phyloP scores from a whole-genome alignment of 257 asterid species.

The Eucommia ulmoides region DNA sequence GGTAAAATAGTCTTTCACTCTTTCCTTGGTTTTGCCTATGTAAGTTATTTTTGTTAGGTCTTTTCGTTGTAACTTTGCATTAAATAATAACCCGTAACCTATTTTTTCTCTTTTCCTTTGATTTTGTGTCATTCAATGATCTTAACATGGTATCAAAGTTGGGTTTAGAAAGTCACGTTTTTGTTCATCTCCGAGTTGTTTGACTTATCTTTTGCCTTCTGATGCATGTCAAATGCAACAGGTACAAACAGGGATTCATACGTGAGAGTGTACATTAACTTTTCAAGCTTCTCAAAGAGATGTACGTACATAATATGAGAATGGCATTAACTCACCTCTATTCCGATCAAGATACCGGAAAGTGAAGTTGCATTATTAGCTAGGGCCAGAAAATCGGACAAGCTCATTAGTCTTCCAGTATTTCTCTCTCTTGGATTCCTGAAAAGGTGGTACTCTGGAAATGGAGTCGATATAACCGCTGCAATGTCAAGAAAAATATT shows the following conservation, averaged over 20 bases:
- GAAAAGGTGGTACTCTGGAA: conserved; percentile 4
- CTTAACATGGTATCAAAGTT: background rate
- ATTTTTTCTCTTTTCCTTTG: too few species aligned
- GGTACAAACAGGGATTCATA: background rate
- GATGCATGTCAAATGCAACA: background rate
- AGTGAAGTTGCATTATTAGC: conserved; percentile 50
- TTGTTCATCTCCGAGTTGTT: background rate
- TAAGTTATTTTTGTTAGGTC: too few species aligned
- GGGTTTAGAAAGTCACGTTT: background rate
- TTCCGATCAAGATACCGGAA: conserved; percentile 55
- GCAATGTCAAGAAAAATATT: conserved; percentile 28
- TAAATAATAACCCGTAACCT: too few species aligned
- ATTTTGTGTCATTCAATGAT: too few species aligned
- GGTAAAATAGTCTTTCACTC: too few species aligned
- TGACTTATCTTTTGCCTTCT: background rate
- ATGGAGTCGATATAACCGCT: conserved; percentile 51
- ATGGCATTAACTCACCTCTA: conserved; percentile 43
- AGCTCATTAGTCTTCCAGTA: conserved; percentile 30
- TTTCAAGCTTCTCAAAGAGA: background rate
- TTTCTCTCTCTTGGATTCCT: conserved; percentile 41
- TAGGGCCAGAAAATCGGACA: conserved; percentile 49
- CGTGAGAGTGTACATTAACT: background rate
- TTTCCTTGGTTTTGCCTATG: too few species aligned
- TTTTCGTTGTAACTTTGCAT: too few species aligned
- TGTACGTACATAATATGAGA: conserved; percentile 1